Conservation (phyloP, 148 eudicot genomes). For the Spergularia marina region DNA sequence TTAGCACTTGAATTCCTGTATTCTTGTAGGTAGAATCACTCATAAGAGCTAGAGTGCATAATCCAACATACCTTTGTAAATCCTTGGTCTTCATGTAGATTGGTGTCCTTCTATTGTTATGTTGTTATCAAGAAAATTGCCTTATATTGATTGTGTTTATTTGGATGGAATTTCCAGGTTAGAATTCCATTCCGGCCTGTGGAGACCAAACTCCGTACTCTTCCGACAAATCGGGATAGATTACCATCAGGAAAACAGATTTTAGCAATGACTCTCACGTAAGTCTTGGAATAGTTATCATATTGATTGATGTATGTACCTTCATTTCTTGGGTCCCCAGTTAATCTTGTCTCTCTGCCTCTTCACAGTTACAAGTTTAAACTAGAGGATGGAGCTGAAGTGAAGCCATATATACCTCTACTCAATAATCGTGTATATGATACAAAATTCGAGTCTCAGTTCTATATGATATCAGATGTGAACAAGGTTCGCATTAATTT, state of each 20-base stretch:
- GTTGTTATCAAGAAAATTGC: background rate
- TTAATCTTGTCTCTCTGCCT: constrained; percentile 19
- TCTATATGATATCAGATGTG: constrained; percentile 90
- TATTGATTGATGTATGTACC: background rate
- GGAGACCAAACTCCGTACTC: constrained; percentile 71
- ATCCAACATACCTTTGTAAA: background rate
- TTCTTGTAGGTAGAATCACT: background rate
- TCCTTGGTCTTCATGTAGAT: background rate
- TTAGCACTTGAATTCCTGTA: background rate
- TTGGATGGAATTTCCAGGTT: constrained; percentile 44
- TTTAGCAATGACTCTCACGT: constrained; percentile 79
- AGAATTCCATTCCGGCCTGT: constrained; percentile 77
- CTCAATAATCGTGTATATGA: constrained; percentile 94
- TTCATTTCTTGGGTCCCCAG: background rate
- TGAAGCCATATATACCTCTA: constrained; percentile 81
- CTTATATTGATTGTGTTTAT: background rate
- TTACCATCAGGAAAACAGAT: constrained; percentile 96
- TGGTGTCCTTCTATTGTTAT: background rate
- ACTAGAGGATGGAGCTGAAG: constrained; percentile 89
- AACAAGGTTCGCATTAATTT: constrained; percentile 63
- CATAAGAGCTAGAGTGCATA: background rate
- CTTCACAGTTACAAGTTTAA: constrained; percentile 87
- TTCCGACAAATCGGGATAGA: constrained; percentile 71
- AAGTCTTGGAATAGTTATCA: constrained; percentile 31
- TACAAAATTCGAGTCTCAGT: constrained; percentile 94